Percentiles rank a stretch among this genome's conserved stretches.
These are phyloP conservation scores for Pigoraptor vietnamica DNA, from an alignment of 78 protist genomes.

Conservation along the genomic window DNA sequence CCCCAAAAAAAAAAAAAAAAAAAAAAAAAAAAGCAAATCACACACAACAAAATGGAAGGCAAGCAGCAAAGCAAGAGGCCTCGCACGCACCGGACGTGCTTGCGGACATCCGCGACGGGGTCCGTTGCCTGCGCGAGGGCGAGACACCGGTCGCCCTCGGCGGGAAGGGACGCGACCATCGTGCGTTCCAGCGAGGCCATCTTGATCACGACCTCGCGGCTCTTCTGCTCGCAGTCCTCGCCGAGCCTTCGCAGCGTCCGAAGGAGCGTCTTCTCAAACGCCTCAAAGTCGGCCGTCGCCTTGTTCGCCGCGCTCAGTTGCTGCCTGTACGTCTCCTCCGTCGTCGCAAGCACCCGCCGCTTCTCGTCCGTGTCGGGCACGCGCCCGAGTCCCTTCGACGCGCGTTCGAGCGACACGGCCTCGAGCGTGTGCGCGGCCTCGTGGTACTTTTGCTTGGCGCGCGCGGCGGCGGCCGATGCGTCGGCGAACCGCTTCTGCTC, in stretches of 20 bases:
- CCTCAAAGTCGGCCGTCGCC: background rate
- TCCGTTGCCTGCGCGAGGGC: background rate
- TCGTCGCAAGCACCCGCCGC: background rate
- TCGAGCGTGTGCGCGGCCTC: background rate
- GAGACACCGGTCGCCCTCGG: background rate
- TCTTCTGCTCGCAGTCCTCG: background rate
- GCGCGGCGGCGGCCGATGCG: background rate
- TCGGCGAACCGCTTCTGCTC: background rate
- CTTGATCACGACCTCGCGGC: background rate
- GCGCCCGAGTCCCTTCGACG: background rate
- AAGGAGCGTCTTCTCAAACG: background rate
- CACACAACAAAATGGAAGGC: too few species aligned
- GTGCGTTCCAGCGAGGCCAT: background rate
- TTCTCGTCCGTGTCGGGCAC: background rate
- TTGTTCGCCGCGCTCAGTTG: background rate
- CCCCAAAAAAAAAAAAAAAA: too few species aligned
- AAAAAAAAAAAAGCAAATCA: too few species aligned
- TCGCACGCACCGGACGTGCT: background rate
- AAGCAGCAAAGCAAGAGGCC: too few species aligned
- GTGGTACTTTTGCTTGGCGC: background rate
- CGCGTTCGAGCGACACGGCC: background rate
- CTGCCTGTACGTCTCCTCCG: background rate
- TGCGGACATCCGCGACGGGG: background rate
- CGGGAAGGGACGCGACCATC: background rate
- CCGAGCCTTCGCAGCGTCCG: background rate